A percentile compares a stretch with the other conserved stretches of the same genome.
These are phyloP conservation scores for Trichosanthes cucumerina DNA, from an alignment of 306 rosid species.

Conservation along the genomic window DNA sequence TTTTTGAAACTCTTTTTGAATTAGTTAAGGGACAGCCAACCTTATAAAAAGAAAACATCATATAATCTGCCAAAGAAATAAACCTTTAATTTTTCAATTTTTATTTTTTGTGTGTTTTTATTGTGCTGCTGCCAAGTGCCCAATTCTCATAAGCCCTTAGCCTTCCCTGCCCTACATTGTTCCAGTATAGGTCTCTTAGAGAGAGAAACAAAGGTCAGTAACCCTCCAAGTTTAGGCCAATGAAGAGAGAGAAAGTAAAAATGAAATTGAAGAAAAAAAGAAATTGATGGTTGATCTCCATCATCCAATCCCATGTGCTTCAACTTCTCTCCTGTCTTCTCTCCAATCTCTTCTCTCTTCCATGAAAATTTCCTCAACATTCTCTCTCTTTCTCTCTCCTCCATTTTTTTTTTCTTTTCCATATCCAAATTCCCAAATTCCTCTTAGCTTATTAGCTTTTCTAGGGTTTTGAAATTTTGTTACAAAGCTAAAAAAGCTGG, in stretches of 20 bases:
- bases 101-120: neutral
- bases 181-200: neutral
- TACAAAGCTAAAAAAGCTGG: constrained; percentile 49
- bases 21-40: neutral
- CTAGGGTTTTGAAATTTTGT: constrained; percentile 64
- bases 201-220: neutral
- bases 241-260: neutral
- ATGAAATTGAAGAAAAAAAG: neutral
- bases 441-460: constrained; percentile 29
- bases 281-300: neutral
- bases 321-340: constrained; percentile 12
- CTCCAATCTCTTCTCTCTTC: neutral
- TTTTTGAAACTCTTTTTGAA: too few relatives aligned
- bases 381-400: constrained; percentile 5
- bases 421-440: constrained; percentile 16
- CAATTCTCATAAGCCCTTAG: neutral
- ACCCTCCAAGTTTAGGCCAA: neutral
- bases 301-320: constrained; percentile 12
- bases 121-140: neutral
- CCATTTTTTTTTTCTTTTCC: neutral
- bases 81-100: neutral
- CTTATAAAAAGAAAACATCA: neutral
- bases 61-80: neutral
- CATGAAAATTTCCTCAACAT: neutral
- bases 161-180: neutral